phyloP scores from a whole-genome alignment of 768 basidiomycete genomes.

The Daedaleopsis nitida region DNA sequence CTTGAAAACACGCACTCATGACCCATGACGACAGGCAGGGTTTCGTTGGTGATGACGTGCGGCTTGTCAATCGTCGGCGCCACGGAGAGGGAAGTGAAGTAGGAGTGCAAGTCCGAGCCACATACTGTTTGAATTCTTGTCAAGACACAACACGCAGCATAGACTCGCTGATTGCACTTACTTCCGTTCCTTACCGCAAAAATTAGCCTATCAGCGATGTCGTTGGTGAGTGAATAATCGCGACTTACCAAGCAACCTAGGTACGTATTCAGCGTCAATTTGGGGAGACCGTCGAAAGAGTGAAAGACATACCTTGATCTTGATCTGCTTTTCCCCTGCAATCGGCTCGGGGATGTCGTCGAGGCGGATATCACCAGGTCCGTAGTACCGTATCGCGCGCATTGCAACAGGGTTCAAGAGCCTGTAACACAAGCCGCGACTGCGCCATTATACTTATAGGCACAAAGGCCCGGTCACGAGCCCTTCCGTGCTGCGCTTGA shows the following conservation, averaged over 20 bases:
- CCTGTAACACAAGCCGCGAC: no score
- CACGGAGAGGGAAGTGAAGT: conserved; percentile 28
- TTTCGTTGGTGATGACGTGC: conserved; percentile 41
- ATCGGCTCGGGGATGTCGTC: conserved; percentile 44
- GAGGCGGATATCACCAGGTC: conserved; percentile 44
- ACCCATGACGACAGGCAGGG: conserved; percentile 44
- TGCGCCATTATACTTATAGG: no score
- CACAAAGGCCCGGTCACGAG: no score
- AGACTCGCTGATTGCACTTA: neutral
- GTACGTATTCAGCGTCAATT: neutral
- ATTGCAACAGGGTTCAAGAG: conserved; percentile 26
- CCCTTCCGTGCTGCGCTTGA: no score
- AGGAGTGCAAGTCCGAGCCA: conserved; percentile 52
- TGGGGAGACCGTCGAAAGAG: neutral
- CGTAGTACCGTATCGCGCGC: conserved; percentile 50
- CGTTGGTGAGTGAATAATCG: neutral
- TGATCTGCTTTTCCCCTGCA: conserved; percentile 41
- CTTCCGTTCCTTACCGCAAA: conserved; percentile 17
- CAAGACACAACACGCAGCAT: neutral
- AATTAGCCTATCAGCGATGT: neutral
- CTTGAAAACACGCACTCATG: conserved; percentile 40
- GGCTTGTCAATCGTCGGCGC: conserved; percentile 35
- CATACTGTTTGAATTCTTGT: conserved; percentile 35
- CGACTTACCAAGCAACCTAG: conserved; percentile 14
- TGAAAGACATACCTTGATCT: conserved; percentile 41